Evolutionary conservation across 495 filamentous ascomycete species (phyloP).

Genomic region (Penicillium egyptiacum): DNA sequence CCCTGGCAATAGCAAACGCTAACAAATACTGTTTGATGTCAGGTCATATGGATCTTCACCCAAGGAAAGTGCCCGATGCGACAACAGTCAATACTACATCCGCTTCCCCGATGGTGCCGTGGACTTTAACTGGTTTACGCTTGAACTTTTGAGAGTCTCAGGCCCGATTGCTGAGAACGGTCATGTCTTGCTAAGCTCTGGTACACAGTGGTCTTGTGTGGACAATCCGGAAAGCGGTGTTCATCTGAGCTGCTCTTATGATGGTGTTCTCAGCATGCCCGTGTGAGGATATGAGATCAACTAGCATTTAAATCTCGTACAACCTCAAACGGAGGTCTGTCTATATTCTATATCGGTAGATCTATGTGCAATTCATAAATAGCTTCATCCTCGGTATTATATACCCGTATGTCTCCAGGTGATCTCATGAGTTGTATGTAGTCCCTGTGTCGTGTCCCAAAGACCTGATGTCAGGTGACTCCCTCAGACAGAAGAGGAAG

Average conservation of each 20-base stretch:
- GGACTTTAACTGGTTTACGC: conserved; percentile 23
- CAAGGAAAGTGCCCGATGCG: conserved; percentile 23
- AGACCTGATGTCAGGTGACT: neutral
- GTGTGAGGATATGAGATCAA: conserved; percentile 4
- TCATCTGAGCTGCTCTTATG: conserved; percentile 19
- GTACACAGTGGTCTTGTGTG: conserved; percentile 25
- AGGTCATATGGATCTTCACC: conserved; percentile 24
- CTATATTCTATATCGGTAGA: neutral
- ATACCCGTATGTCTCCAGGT: neutral
- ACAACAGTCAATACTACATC: conserved; percentile 30
- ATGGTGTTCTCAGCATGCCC: conserved; percentile 18
- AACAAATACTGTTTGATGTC: neutral
- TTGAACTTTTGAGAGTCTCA: conserved; percentile 22
- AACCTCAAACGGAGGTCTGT: neutral
- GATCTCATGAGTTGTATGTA: neutral
- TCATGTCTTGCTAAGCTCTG: conserved; percentile 16
- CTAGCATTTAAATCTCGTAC: neutral
- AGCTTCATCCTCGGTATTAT: neutral
- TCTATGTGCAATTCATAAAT: neutral
- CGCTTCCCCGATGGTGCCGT: conserved; percentile 23
- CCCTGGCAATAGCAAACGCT: neutral
- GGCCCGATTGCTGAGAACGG: conserved; percentile 22
- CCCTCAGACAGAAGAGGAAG: neutral
- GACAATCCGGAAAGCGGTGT: conserved; percentile 17
- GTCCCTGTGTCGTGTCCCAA: neutral